A percentile compares a stretch with the other conserved stretches of the same genome.
Conservation (phyloP, 2,329 filamentous ascomycete species). For the Hortaea sp. region DNA sequence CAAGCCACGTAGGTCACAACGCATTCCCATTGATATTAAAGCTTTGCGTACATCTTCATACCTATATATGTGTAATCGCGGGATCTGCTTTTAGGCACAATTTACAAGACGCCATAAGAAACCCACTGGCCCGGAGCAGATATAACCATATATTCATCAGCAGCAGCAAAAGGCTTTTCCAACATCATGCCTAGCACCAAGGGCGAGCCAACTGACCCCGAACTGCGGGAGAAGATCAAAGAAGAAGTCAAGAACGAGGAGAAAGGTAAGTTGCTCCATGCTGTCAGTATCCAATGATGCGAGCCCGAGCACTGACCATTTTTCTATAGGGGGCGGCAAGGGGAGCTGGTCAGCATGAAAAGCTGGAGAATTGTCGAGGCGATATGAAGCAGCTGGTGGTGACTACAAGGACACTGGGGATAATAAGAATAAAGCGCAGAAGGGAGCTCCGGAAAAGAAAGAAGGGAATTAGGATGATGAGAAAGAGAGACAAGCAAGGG, state of each 20-base stretch:
- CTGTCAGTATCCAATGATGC: neutral
- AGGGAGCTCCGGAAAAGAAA: constrained; percentile 26
- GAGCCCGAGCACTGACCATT: neutral
- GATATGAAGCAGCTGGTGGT: constrained; percentile 23
- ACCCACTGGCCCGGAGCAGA: too few species aligned
- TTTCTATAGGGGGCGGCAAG: constrained; percentile 16
- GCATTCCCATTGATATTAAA: too few species aligned
- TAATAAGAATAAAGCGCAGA: constrained; percentile 20
- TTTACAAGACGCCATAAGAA: too few species aligned
- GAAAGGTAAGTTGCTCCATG: constrained; percentile 15
- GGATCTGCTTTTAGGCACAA: too few species aligned
- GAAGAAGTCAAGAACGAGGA: constrained; percentile 24
- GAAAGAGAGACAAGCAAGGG: too few species aligned
- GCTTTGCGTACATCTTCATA: too few species aligned
- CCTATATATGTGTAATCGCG: too few species aligned
- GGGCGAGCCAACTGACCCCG: constrained; percentile 24
- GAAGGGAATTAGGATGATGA: neutral
- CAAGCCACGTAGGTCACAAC: too few species aligned
- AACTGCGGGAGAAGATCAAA: constrained; percentile 23
- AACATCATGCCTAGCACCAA: constrained; percentile 22
- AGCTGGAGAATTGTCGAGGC: constrained; percentile 20
- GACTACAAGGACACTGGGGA: constrained; percentile 23
- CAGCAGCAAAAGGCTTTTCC: neutral
- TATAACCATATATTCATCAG: too few species aligned
- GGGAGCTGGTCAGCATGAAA: constrained; percentile 24